Conservation (phyloP, 208 protist genomes). For the Ichthyophonus hoferi region DNA sequence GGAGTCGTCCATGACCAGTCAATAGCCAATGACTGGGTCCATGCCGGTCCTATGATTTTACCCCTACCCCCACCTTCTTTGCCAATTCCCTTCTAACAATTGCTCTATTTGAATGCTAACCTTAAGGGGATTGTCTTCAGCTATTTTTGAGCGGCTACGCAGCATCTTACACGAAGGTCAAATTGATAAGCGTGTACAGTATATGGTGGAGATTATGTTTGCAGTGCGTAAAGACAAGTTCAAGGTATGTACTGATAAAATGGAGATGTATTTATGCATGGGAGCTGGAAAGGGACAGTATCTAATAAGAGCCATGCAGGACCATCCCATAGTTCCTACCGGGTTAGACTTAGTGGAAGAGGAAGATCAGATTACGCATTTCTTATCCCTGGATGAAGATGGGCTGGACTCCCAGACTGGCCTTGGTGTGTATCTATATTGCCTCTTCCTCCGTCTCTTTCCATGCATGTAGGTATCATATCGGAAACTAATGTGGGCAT, state of each 20-base stretch:
- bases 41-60: too few relatives aligned
- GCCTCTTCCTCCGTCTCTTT: too few relatives aligned
- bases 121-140: constrained; percentile 56
- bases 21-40: too few relatives aligned
- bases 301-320: constrained; percentile 25
- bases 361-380: constrained; percentile 88
- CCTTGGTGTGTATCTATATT: constrained; percentile 47
- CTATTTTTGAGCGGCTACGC: constrained; percentile 75
- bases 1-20: too few relatives aligned
- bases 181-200: constrained; percentile 68
- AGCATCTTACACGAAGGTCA: constrained; percentile 81
- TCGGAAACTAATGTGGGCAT: not conserved
- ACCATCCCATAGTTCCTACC: constrained; percentile 62
- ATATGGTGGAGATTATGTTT: constrained; percentile 90
- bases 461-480: constrained; percentile 7
- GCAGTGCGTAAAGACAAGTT: constrained; percentile 76
- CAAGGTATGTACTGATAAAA: constrained; percentile 46
- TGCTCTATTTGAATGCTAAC: too few relatives aligned
- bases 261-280: not conserved
- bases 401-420: constrained; percentile 68
- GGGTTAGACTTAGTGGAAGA: constrained; percentile 80
- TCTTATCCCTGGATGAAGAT: constrained; percentile 79
- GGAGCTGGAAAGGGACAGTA: not conserved
- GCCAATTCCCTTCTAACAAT: too few relatives aligned
- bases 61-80: too few relatives aligned